Evolutionary conservation across 2,329 filamentous ascomycete species (phyloP).

Genomic region (Tolypocladium ophioglossoides): DNA sequence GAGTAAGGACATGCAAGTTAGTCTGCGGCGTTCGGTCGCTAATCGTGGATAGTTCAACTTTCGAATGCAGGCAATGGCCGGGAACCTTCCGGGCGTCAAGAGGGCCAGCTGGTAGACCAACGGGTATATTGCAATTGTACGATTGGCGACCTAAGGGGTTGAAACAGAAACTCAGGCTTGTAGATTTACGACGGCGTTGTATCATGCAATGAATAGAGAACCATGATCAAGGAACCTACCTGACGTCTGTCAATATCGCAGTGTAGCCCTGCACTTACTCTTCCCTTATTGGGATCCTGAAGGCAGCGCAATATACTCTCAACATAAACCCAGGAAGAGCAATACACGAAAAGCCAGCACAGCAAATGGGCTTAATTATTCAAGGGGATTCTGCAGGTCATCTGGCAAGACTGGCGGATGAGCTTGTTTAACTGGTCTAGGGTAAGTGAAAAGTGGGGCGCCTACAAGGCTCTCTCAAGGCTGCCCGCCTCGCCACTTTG

Average conservation of each 20-base stretch:
- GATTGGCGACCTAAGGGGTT: neutral
- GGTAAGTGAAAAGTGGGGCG: neutral
- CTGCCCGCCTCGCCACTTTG: neutral
- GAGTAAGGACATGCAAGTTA: slow-evolving; percentile 48
- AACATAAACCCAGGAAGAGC: no score
- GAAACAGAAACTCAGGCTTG: neutral
- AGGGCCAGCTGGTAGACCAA: slow-evolving; percentile 82
- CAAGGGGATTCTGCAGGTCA: no score
- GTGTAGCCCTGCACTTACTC: no score
- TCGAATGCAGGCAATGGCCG: slow-evolving; percentile 75
- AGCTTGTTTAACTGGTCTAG: neutral
- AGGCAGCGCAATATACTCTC: no score
- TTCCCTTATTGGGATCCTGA: no score
- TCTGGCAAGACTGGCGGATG: no score
- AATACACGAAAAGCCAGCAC: no score
- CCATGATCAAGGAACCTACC: no score
- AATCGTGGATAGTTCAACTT: slow-evolving; percentile 69
- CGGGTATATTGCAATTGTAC: neutral
- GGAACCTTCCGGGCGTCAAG: slow-evolving; percentile 81
- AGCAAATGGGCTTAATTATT: no score
- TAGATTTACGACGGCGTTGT: neutral
- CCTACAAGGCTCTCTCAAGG: neutral
- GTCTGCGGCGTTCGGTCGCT: slow-evolving; percentile 7
- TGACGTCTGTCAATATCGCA: no score
- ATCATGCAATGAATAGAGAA: neutral